phyloP scores from a whole-genome alignment of 805 yeast species.

The Jamesozyma lodderae region DNA sequence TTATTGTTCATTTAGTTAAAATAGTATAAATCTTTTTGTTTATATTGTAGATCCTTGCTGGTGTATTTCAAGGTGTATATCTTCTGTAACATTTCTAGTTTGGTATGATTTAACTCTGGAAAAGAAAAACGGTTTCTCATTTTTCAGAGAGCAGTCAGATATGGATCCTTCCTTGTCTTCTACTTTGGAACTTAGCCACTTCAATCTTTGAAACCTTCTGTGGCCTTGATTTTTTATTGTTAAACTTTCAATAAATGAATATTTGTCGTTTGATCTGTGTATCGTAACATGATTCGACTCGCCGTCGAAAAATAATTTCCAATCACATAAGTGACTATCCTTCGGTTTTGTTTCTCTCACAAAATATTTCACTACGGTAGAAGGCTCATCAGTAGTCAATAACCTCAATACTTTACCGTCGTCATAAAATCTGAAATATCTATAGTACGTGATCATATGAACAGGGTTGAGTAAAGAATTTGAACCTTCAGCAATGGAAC shows the following conservation, averaged over 20 bases:
- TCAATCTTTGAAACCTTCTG: constrained; percentile 56
- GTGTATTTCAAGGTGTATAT: too few species aligned
- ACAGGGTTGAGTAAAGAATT: constrained; percentile 66
- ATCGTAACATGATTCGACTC: constrained; percentile 42
- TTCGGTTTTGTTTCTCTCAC: constrained; percentile 27
- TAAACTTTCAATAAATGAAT: constrained; percentile 54
- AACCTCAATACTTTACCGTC: constrained; percentile 69
- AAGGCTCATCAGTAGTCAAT: constrained; percentile 66
- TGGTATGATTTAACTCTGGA: constrained; percentile 43
- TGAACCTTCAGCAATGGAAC: constrained; percentile 60
- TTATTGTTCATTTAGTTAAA: too few species aligned
- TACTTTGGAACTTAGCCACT: constrained; percentile 61
- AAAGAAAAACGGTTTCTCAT: constrained; percentile 75
- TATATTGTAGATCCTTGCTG: too few species aligned
- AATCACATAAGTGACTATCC: constrained; percentile 42
- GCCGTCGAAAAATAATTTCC: constrained; percentile 48
- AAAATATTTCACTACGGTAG: constrained; percentile 50
- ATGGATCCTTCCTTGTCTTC: constrained; percentile 47
- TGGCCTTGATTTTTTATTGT: constrained; percentile 52
- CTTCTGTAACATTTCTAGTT: neutral
- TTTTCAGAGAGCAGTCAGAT: constrained; percentile 47
- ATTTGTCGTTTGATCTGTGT: constrained; percentile 52
- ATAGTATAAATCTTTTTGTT: too few species aligned
- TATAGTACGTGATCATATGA: constrained; percentile 76
- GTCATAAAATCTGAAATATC: constrained; percentile 73